A percentile compares a stretch with the other conserved stretches of the same genome.
These are phyloP conservation scores for Fusarium tupiense DNA, from an alignment of 2,329 filamentous ascomycete genomes.

Conservation along the genomic window DNA sequence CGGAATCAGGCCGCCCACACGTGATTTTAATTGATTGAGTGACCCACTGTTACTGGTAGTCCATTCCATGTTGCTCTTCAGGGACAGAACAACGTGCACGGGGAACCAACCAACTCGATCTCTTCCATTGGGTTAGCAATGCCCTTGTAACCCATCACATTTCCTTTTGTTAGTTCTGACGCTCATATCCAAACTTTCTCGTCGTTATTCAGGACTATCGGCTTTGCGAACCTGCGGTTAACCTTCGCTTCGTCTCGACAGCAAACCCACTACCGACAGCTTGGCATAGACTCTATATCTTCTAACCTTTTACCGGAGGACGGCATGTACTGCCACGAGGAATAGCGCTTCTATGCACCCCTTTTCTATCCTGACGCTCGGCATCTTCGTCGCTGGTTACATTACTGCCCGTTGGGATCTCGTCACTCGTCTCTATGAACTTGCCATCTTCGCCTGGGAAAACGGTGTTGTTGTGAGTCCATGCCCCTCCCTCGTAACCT, in stretches of 20 bases:
- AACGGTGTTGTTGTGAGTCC: constrained; percentile 91
- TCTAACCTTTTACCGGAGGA: constrained; percentile 24
- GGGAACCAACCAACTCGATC: constrained; percentile 34
- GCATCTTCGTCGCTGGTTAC: constrained; percentile 99
- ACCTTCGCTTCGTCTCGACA: constrained; percentile 24
- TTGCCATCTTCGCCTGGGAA: constrained; percentile 97
- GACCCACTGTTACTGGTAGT: constrained; percentile 39
- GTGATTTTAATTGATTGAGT: constrained; percentile 15
- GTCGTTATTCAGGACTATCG: neutral
- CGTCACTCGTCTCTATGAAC: constrained; percentile 94
- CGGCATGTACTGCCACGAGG: constrained; percentile 56
- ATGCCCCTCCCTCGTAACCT: neutral
- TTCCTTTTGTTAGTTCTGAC: neutral
- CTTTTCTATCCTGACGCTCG: constrained; percentile 93
- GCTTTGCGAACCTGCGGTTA: constrained; percentile 5
- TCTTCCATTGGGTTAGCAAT: constrained; percentile 31
- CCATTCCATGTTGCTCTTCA: constrained; percentile 24
- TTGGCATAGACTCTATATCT: constrained; percentile 35
- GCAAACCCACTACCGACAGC: constrained; percentile 34
- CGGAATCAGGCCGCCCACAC: constrained; percentile 27
- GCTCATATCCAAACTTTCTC: neutral
- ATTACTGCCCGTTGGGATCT: constrained; percentile 99
- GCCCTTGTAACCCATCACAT: constrained; percentile 4
- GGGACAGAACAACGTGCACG: constrained; percentile 27
- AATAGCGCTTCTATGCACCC: constrained; percentile 84